These are phyloP conservation scores for Ceratobasidium sp. DNA, from an alignment of 1,284 basidiomycete genomes.

Conservation along the genomic window DNA sequence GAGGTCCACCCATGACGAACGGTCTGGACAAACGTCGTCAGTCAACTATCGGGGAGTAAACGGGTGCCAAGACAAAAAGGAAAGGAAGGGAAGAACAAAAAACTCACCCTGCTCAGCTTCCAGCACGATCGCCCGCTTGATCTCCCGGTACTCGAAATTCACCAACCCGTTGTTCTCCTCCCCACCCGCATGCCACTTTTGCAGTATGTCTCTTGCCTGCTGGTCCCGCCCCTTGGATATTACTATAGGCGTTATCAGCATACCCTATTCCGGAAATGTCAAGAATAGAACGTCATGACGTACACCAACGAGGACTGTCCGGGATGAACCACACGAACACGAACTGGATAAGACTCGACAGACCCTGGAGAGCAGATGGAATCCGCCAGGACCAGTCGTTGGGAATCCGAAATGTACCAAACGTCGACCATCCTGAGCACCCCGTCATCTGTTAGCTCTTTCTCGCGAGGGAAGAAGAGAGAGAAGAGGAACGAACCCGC, in stretches of 20 bases:
- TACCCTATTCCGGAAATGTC: too few species aligned
- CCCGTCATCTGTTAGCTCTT: too few species aligned
- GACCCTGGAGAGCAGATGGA: constrained; percentile 57
- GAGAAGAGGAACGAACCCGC: too few species aligned
- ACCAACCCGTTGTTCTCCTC: constrained; percentile 57
- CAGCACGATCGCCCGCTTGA: constrained; percentile 57
- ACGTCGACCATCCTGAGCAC: constrained; percentile 57
- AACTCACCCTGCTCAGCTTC: constrained; percentile 53
- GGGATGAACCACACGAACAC: constrained; percentile 55
- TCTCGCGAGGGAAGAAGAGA: too few species aligned
- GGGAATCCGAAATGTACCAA: constrained; percentile 53
- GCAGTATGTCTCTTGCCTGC: constrained; percentile 48
- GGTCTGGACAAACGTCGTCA: too few species aligned
- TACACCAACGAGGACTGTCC: constrained; percentile 58
- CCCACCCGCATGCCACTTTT: constrained; percentile 50
- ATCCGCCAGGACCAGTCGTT: constrained; percentile 59
- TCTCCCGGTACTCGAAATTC: constrained; percentile 59
- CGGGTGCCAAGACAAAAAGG: too few species aligned
- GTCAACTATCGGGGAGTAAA: too few species aligned
- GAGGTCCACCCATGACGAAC: constrained; percentile 53
- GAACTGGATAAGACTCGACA: constrained; percentile 56
- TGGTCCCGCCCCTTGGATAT: constrained; percentile 50
- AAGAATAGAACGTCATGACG: too few species aligned
- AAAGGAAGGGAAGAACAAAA: too few species aligned
- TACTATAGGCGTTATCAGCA: too few species aligned